Percentiles rank a stretch among this genome's conserved stretches.
Conservation (phyloP, 192 early-diverging fungal genomes). For the Podila horticola region DNA sequence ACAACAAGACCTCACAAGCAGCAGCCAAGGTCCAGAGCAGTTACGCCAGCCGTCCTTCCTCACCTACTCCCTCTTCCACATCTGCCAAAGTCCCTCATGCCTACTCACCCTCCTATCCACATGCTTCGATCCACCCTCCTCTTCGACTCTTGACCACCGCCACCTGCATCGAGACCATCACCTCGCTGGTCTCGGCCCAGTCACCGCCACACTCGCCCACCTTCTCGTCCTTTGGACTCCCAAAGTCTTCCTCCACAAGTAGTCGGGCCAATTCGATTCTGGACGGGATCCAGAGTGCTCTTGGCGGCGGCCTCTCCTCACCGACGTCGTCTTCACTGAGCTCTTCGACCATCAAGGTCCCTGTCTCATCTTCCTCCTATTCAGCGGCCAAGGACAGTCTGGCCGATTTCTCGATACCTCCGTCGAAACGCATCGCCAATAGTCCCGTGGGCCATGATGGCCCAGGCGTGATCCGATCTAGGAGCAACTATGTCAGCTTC, state of each 20-base stretch:
- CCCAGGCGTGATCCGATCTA: constrained; percentile 26
- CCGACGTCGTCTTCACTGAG: constrained; percentile 8
- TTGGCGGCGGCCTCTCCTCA: neutral
- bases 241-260: neutral
- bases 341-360: neutral
- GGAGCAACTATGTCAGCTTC: constrained; percentile 51
- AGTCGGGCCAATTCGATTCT: constrained; percentile 1
- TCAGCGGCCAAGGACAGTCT: constrained; percentile 40
- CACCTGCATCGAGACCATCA: constrained; percentile 37
- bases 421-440: constrained; percentile 17
- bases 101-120: constrained; percentile 28
- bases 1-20: neutral
- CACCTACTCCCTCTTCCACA: neutral
- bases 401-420: constrained; percentile 37
- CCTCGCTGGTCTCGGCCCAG: constrained; percentile 39
- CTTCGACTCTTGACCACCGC: constrained; percentile 40
- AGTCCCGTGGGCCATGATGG: neutral
- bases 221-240: constrained; percentile 21
- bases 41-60: neutral
- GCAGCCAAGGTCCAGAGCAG: too few species aligned
- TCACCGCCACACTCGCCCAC: constrained; percentile 51
- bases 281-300: constrained; percentile 2
- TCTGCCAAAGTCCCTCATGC: neutral
- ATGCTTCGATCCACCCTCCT: constrained; percentile 33
- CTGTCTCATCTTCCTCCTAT: constrained; percentile 12